A percentile compares a stretch with the other conserved stretches of the same genome.
Evolutionary conservation across 2,329 filamentous ascomycete species (phyloP).

Genomic region (Ophiocordyceps sinensis): DNA sequence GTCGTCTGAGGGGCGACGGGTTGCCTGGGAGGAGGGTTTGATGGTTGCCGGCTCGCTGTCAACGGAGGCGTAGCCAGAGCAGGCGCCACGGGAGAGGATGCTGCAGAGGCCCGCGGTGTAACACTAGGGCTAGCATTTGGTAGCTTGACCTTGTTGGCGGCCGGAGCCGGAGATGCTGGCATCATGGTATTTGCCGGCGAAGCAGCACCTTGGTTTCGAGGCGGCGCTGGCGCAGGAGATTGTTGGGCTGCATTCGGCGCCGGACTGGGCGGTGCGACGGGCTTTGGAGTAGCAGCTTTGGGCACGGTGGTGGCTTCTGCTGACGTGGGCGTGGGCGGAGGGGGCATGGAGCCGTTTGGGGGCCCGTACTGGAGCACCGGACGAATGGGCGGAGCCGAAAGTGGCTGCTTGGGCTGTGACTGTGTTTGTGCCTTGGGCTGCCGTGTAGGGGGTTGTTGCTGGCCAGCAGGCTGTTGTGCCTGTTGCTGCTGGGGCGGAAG

Average conservation of each 20-base stretch:
- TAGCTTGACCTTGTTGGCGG: constrained; percentile 1
- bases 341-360: constrained; percentile 46
- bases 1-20: constrained; percentile 7
- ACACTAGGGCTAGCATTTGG: constrained; percentile 1
- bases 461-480: constrained; percentile 3
- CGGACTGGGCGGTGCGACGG: constrained; percentile 5
- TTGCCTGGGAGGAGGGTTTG: constrained; percentile 8
- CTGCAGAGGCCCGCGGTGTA: constrained; percentile 2
- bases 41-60: constrained; percentile 7
- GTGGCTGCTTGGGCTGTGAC: constrained; percentile 5
- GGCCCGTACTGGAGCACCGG: constrained; percentile 54
- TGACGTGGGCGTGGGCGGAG: constrained; percentile 24
- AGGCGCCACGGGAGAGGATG: constrained; percentile 6
- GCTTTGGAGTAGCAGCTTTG: constrained; percentile 6
- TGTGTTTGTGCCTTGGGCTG: constrained; percentile 4
- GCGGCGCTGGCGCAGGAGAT: constrained; percentile 1
- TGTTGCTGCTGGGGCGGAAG: constrained; percentile 19
- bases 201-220: constrained; percentile 4
- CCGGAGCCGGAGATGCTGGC: neutral
- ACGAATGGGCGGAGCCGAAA: constrained; percentile 17
- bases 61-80: constrained; percentile 8
- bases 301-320: constrained; percentile 7
- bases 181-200: neutral
- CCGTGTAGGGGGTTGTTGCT: constrained; percentile 6
- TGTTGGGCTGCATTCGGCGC: constrained; percentile 5